Base-by-base conservation (phyloP, 2,329 filamentous ascomycete genomes). In the Colletotrichum ledebouriae region DNA sequence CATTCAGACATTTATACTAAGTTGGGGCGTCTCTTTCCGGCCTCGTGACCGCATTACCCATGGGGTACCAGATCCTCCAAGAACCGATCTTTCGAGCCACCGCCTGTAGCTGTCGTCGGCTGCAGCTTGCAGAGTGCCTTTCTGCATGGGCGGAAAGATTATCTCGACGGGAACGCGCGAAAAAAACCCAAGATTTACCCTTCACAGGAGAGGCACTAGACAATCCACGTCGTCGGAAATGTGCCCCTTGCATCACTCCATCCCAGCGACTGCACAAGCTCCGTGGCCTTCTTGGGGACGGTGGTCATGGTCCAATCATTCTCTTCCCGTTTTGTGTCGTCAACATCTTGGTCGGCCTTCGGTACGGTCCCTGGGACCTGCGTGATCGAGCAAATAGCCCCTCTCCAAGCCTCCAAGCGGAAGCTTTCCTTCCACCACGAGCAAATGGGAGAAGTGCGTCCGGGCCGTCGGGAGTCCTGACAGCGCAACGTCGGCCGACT, bases 301-400 rank as follows among this genome's bases (percentile, higher is more conserved):
- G 56, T 17, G 13, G 12, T 2, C 29, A 6, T n/a, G n/a, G 15
- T 55, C 55, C 44, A 37, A 62, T 59, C 4, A 10, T 17, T 65
- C 3, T 34, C 15, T 22, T 59, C 17, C 61, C 49, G 1, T 6
- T 58, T 59, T 6, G 4, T 59, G 44, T 29, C 12, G 3, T 55
- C 61, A 59, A 25, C 34, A 65, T 65, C 49, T 65, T 60, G 55
- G 4, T 25, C 25, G 25, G 25, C 25, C 49, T 60, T 42, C 55
- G n/a, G 37, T 25, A 25, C 25, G 25, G 25, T 25, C 42, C 61
- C 66, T 65, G 66, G 66, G 66, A 65, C 66, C 66, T 68, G 66
- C 66, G 63, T 66, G 61, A 10, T 37, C 10, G 17, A 52, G n/a
- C n/a, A 39, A 12, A 34, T 33, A 1, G 2, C 11, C n/a, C 46